Base-by-base conservation (phyloP, 2,329 filamentous ascomycete species). In the Moelleriella libera region DNA sequence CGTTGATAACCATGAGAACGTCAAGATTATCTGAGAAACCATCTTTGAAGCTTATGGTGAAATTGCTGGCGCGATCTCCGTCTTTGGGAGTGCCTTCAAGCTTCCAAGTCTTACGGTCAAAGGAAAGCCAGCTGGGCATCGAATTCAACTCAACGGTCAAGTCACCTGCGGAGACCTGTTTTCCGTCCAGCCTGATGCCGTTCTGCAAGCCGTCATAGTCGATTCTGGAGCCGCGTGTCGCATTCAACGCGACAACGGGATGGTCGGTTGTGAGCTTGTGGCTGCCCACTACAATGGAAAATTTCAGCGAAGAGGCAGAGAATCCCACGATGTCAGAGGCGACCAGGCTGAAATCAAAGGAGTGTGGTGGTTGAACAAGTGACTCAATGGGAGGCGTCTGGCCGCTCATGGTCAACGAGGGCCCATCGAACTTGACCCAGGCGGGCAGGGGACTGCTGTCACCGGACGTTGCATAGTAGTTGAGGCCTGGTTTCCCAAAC, bases 401-500 rank as follows among this genome's bases (percentile, higher is more conserved):
- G 29, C 88, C 88, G 1, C 75, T 76, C 55, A 94, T 94, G 1
- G 71, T 72, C 40, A 94, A 66, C 0, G 64, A 70, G 2, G 60
- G 60, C 1, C 74, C 59, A 54, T 92, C 76, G 57, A 95, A 95
- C n/a, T 68, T 67, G 43, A 94, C 68, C 88, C 88, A 95, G 1
- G 87, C 82, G 21, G 88, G 88, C 37, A 95, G 67, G 37, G 88
- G 88, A n/a, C 84, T 85, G 57, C 85, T 85, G 57, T 90, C 76
- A 5, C 71, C 72, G 4, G 85, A 83, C 3, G 83, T 80, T 7
- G 86, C 85, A 59, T 92, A 90, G 62, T 88, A 94, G 49, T 79
- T 78, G 45, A 81, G 71, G 12, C 64, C 67, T 8, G 68, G 63
- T 4, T 70, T 65, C n/a, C 68, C 68, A 60, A 94, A 94, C 0